Evolutionary conservation across 176 grass and related monocot genomes (phyloP).

Genomic region (Pontederia paniculata): DNA sequence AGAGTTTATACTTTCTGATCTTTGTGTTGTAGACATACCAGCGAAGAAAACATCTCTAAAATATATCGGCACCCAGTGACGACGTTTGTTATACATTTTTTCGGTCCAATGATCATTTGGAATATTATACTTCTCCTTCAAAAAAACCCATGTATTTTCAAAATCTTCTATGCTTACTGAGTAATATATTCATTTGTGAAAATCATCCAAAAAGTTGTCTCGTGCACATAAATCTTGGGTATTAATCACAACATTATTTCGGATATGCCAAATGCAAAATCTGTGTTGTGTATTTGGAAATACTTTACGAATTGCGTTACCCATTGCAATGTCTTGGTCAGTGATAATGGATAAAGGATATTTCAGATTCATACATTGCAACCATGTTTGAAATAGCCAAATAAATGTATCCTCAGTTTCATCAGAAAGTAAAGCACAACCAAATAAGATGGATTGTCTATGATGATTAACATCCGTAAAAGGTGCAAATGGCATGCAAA

Average conservation of each 20-base stretch:
- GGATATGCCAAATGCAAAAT: slow-evolving; percentile 56
- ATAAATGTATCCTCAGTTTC: slow-evolving; percentile 43
- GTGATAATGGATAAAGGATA: slow-evolving; percentile 63
- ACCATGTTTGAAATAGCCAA: slow-evolving; percentile 67
- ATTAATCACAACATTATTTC: slow-evolving; percentile 48
- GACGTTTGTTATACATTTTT: too few relatives aligned
- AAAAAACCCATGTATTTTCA: too few relatives aligned
- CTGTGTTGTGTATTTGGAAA: slow-evolving; percentile 58
- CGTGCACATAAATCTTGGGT: background rate
- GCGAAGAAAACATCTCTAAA: too few relatives aligned
- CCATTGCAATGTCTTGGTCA: slow-evolving; percentile 50
- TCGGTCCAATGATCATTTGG: too few relatives aligned
- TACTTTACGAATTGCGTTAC: slow-evolving; percentile 58
- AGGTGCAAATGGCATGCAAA: slow-evolving; percentile 45
- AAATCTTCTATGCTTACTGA: too few relatives aligned
- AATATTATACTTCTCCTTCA: too few relatives aligned
- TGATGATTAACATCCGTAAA: slow-evolving; percentile 83
- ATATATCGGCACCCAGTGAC: too few relatives aligned
- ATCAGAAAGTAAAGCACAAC: slow-evolving; percentile 51
- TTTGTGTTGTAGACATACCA: too few relatives aligned
- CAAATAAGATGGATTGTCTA: slow-evolving; percentile 73
- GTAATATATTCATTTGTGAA: too few relatives aligned
- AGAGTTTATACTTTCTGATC: too few relatives aligned
- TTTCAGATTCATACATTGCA: slow-evolving; percentile 54
- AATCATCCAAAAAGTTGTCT: too few relatives aligned